A percentile compares a stretch with the other conserved stretches of the same genome.
phyloP scores from a whole-genome alignment of 805 yeast genomes.

The Starmerella vaccinii region DNA sequence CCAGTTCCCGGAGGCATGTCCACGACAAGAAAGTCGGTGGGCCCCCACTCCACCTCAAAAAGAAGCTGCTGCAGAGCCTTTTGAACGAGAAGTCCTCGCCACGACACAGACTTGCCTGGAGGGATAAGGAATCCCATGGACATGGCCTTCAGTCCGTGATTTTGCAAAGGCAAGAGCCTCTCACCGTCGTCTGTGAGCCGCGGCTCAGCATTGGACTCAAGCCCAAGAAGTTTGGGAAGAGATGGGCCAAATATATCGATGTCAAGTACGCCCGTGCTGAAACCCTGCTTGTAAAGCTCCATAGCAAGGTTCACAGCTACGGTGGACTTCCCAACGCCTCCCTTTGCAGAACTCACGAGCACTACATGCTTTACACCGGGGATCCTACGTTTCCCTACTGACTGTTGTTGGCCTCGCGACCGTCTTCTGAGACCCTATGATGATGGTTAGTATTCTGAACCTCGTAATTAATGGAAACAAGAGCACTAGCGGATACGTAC shows the following conservation, averaged over 20 bases:
- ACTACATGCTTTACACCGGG: conserved; percentile 53
- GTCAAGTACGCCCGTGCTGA: conserved; percentile 60
- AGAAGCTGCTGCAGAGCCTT: conserved; percentile 77
- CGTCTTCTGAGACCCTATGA: conserved; percentile 37
- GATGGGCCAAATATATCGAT: conserved; percentile 83
- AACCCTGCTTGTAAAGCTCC: conserved; percentile 44
- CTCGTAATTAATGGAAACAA: not conserved
- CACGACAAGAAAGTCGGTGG: conserved; percentile 51
- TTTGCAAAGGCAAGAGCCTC: conserved; percentile 52
- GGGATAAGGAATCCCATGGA: conserved; percentile 78
- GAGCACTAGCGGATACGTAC: conserved; percentile 33
- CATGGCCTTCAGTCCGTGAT: conserved; percentile 74
- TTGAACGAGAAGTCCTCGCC: conserved; percentile 83
- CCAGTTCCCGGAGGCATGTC: conserved; percentile 94
- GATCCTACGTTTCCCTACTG: conserved; percentile 34
- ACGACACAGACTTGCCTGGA: conserved; percentile 55
- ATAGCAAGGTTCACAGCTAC: conserved; percentile 58
- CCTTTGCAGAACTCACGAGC: conserved; percentile 66
- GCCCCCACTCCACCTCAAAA: conserved; percentile 69
- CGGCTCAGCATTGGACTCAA: conserved; percentile 52
- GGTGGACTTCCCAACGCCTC: conserved; percentile 76
- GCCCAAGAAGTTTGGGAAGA: conserved; percentile 58
- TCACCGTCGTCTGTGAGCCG: conserved; percentile 39
- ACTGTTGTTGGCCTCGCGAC: conserved; percentile 2
- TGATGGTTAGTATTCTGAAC: conserved; percentile 17